A percentile compares a stretch with the other conserved stretches of the same genome.
Evolutionary conservation across 1,284 basidiomycete species (phyloP).

Genomic region (Sanghuangporus weigelae): DNA sequence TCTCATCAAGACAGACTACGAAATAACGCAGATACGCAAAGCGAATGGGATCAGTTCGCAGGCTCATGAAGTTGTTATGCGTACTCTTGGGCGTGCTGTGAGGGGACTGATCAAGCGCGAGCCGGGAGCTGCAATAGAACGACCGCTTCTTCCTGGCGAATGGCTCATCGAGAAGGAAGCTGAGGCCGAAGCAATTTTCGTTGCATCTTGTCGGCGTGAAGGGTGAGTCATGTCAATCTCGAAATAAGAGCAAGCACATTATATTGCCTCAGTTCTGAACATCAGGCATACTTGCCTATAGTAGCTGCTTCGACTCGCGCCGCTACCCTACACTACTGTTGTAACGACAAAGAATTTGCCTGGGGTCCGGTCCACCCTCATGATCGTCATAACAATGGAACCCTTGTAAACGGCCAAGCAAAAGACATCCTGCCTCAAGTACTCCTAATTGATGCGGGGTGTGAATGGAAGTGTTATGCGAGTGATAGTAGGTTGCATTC

Average conservation of each 20-base stretch:
- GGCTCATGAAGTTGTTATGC: slow-evolving; percentile 88
- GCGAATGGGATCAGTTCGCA: slow-evolving; percentile 83
- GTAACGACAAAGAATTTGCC: slow-evolving; percentile 74
- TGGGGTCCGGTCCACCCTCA: slow-evolving; percentile 66
- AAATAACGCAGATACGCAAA: slow-evolving; percentile 68
- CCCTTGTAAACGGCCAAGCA: slow-evolving; percentile 29
- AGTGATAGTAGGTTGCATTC: slow-evolving; percentile 53
- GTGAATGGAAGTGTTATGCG: slow-evolving; percentile 82
- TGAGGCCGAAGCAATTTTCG: slow-evolving; percentile 88
- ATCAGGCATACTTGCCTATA: slow-evolving; percentile 88
- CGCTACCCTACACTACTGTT: slow-evolving; percentile 87
- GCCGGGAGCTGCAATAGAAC: slow-evolving; percentile 40
- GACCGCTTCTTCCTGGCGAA: slow-evolving; percentile 61
- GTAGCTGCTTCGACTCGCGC: slow-evolving; percentile 81
- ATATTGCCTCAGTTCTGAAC: slow-evolving; percentile 50
- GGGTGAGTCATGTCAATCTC: slow-evolving; percentile 47
- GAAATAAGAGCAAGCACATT: background rate
- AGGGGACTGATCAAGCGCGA: slow-evolving; percentile 44
- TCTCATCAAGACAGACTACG: slow-evolving; percentile 68
- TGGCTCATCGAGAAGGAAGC: slow-evolving; percentile 89
- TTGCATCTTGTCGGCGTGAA: slow-evolving; percentile 79
- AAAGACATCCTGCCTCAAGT: slow-evolving; percentile 65
- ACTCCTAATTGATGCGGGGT: slow-evolving; percentile 87
- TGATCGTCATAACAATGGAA: slow-evolving; percentile 48
- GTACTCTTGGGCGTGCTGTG: slow-evolving; percentile 76